Evolutionary conservation across 164 flowering plant genomes (phyloP).

Genomic region (Cinnamomum micranthum): DNA sequence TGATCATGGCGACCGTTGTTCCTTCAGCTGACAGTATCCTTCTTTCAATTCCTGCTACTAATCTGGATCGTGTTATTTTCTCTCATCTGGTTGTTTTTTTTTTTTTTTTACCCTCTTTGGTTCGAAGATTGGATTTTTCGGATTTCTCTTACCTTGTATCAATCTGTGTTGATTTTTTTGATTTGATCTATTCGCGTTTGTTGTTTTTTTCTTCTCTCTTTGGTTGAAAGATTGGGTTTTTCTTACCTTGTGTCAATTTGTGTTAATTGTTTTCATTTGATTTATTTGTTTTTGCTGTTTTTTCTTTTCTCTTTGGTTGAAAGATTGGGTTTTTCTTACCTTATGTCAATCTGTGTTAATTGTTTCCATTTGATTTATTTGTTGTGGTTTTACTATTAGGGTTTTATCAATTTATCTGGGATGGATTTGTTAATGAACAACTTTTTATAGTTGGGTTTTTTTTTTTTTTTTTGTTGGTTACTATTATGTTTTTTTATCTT

Average conservation of each 20-base stretch:
- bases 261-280: background rate
- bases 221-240: too few relatives aligned
- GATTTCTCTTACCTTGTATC: background rate
- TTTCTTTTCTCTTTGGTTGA: background rate
- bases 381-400: constrained; percentile 15
- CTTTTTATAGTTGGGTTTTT: background rate
- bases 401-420: constrained; percentile 16
- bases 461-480: background rate
- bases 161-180: background rate
- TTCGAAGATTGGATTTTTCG: background rate
- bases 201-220: too few relatives aligned
- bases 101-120: background rate
- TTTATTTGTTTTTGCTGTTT: background rate
- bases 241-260: background rate
- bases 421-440: background rate
- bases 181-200: background rate
- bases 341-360: background rate
- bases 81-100: background rate
- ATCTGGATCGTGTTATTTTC: constrained; percentile 4
- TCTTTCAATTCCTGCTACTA: background rate
- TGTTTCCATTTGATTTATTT: too few relatives aligned
- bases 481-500: background rate
- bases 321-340: background rate
- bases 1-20: constrained; percentile 34
- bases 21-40: constrained; percentile 46